phyloP scores from a whole-genome alignment of 495 filamentous ascomycete genomes.

The Rusavskia elegans region DNA sequence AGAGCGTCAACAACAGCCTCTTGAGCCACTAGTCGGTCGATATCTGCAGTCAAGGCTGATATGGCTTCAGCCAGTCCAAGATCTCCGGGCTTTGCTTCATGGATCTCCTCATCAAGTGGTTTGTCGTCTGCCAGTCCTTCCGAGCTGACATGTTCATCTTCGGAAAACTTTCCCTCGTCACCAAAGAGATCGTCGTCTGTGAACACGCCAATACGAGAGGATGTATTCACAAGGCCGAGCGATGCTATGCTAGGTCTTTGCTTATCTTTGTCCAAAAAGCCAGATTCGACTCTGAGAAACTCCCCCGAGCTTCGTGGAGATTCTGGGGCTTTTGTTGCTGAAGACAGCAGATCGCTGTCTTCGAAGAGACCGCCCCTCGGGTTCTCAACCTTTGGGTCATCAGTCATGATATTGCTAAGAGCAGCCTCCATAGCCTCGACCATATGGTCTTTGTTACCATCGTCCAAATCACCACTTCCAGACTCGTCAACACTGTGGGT shows the following conservation, averaged over 20 bases:
- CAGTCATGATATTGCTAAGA: conserved; percentile 86
- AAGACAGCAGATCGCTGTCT: conserved; percentile 23
- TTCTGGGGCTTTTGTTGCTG: conserved; percentile 28
- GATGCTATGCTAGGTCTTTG: conserved; percentile 78
- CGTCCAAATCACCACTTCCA: conserved; percentile 27
- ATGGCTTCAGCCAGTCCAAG: conserved; percentile 89
- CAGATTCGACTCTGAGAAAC: conserved; percentile 21
- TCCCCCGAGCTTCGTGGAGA: conserved; percentile 45
- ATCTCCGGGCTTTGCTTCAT: conserved; percentile 90
- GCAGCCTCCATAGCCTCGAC: conserved; percentile 91
- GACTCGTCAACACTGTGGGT: conserved; percentile 39
- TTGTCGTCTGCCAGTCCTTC: conserved; percentile 39
- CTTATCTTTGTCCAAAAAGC: conserved; percentile 29
- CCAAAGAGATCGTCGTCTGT: conserved; percentile 83
- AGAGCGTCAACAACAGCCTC: conserved; percentile 84
- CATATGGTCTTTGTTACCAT: conserved; percentile 34
- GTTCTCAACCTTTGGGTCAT: conserved; percentile 49
- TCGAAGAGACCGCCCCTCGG: conserved; percentile 39
- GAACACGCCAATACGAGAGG: conserved; percentile 74
- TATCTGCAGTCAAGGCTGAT: conserved; percentile 64
- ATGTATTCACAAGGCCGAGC: conserved; percentile 70
- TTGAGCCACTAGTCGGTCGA: conserved; percentile 76
- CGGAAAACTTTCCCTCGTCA: conserved; percentile 73
- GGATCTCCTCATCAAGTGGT: conserved; percentile 65
- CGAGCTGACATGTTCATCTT: conserved; percentile 69